phyloP scores from a whole-genome alignment of 1,284 basidiomycete genomes.

The Ceratobasidium papillatum region DNA sequence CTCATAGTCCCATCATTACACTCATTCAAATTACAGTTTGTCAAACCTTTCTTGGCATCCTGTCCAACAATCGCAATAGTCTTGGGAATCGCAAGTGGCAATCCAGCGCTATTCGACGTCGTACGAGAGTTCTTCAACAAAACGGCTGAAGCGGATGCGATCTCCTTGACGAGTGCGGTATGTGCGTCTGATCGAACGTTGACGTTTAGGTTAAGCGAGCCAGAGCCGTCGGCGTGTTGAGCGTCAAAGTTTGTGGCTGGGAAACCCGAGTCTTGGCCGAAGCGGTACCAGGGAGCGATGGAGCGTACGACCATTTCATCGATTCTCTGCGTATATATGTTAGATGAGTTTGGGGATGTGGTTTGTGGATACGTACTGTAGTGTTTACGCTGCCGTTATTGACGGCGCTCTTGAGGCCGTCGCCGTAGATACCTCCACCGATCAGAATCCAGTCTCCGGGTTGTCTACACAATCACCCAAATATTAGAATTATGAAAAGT shows the following conservation, averaged over 20 bases:
- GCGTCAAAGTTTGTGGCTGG: slow-evolving; percentile 41
- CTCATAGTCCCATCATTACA: slow-evolving; percentile 44
- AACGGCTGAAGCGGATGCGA: slow-evolving; percentile 44
- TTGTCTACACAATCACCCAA: slow-evolving; percentile 31
- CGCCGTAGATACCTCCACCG: slow-evolving; percentile 43
- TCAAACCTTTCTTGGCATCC: slow-evolving; percentile 42
- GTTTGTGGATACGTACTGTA: not conserved
- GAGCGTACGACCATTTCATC: slow-evolving; percentile 41
- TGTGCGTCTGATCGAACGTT: slow-evolving; percentile 42
- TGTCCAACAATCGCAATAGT: slow-evolving; percentile 45
- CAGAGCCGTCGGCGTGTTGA: slow-evolving; percentile 39
- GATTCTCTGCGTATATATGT: slow-evolving; percentile 19
- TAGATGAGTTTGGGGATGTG: not conserved
- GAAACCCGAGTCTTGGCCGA: slow-evolving; percentile 41
- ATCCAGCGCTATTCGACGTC: slow-evolving; percentile 3
- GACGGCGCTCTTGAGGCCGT: slow-evolving; percentile 38
- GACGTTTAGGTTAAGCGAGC: slow-evolving; percentile 41
- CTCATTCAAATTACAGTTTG: slow-evolving; percentile 41
- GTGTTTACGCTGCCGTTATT: slow-evolving; percentile 38
- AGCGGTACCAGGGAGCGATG: slow-evolving; percentile 41
- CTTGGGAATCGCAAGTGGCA: slow-evolving; percentile 41
- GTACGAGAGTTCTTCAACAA: slow-evolving; percentile 44
- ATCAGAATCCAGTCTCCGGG: slow-evolving; percentile 45
- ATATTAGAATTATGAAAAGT: not conserved
- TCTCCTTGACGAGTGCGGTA: slow-evolving; percentile 42